Evolutionary conservation across 306 rosid genomes (phyloP), one percentile per base, ranked within the genome.

Genomic region (Datisca glomerata): DNA sequence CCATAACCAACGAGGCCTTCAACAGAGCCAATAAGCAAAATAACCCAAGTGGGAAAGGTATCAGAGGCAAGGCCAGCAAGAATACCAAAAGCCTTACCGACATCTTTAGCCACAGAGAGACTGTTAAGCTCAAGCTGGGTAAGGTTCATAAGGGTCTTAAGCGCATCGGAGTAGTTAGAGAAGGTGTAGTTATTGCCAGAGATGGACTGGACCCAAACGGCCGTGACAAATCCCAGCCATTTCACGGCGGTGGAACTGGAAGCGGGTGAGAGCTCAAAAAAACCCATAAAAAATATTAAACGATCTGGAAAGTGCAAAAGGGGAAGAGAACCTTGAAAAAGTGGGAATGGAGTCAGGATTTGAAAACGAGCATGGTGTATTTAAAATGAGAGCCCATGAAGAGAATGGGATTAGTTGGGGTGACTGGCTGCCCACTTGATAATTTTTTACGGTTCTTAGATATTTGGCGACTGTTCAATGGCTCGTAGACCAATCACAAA

Each of bases 151-250:
- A 89, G 91, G 8, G 83, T 60, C 44, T 89, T 89, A 8, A 89
- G 66, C 5, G 93, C 77, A 12, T 58, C 77, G 43, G 95, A 89
- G 79, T 89, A 89, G 48, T 83, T 89, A 7, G 95, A 74, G 67
- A 89, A 89, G 1, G 95, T 89, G 83, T 89, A 89, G 43, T 89
- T 83, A 79, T 89, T 89, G 77, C 93, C 93, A 36, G 95, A 89
- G 50, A 89, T 83, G 4, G 84, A 16, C 41, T 89, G 97, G 34
- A 89, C 83, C 97, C 95, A 83, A 0, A 83, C 78, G 43, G 93
- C 93, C 9, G 86, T 45, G 1, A 89, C 81, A 12, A 89, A 66
- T 0, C 93, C 95, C 2, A 89, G 68, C 97, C 95, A 89, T 68
- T 89, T 89, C 11, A 41, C 31, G 34, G 73, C 64, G 20, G 61